Conservation (phyloP, 2,329 filamentous ascomycete genomes). For the Lachnellula cervina region DNA sequence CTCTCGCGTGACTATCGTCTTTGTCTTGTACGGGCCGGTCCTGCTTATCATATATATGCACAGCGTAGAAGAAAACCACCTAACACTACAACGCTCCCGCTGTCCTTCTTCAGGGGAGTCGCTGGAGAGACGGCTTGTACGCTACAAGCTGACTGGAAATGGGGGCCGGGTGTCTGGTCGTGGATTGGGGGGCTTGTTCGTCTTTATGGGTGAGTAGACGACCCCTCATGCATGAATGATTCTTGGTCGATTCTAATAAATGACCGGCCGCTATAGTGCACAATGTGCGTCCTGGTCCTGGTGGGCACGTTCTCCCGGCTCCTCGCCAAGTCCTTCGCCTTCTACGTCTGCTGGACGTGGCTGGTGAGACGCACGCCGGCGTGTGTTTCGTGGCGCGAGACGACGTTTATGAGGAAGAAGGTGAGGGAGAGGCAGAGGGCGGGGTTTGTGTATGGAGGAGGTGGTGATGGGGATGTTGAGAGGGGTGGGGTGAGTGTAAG, state of each 20-base stretch:
- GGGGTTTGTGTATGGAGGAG: background rate
- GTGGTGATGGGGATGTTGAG: constrained; percentile 31
- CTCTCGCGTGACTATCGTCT: constrained; percentile 15
- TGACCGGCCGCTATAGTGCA: constrained; percentile 3
- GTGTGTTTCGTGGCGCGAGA: constrained; percentile 1
- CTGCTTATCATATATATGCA: background rate
- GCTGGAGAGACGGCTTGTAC: constrained; percentile 14
- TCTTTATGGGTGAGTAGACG: constrained; percentile 13
- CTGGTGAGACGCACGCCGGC: background rate
- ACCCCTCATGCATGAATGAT: no score
- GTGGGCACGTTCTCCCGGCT: constrained; percentile 6
- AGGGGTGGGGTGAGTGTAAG: background rate
- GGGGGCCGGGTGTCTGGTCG: no score
- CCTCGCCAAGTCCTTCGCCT: constrained; percentile 6
- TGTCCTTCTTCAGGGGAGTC: constrained; percentile 6
- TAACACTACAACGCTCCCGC: constrained; percentile 5
- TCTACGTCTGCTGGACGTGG: constrained; percentile 2
- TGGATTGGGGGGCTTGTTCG: constrained; percentile 9
- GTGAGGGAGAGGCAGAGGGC: background rate
- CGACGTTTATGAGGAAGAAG: background rate
- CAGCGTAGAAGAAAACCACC: background rate
- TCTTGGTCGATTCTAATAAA: no score
- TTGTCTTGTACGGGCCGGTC: no score
- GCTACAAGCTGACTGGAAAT: constrained; percentile 4
- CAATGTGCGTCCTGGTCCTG: constrained; percentile 4